Percentiles rank a stretch among this genome's conserved stretches.
phyloP scores from a whole-genome alignment of 1,284 basidiomycete genomes.

The Tetrapyrgos nigripes region DNA sequence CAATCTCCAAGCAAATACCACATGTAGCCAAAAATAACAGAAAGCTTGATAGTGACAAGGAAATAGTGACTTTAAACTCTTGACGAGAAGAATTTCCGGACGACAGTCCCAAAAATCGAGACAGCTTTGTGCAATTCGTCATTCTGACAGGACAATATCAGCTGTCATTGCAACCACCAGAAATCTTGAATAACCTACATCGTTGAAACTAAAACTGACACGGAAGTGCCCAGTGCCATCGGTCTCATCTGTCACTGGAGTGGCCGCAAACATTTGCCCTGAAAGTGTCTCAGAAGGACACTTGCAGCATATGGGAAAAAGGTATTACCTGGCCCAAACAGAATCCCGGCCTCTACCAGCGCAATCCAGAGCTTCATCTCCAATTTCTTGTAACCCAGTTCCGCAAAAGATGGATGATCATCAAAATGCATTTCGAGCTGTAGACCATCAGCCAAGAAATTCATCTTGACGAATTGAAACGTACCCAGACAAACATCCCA shows the following conservation, averaged over 20 bases:
- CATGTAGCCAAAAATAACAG: no score
- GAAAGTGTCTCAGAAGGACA: background rate
- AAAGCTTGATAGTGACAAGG: no score
- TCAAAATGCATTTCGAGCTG: slow-evolving; percentile 72
- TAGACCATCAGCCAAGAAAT: background rate
- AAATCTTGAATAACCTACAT: slow-evolving; percentile 49
- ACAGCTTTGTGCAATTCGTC: slow-evolving; percentile 52
- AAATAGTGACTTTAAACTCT: no score
- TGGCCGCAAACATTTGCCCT: slow-evolving; percentile 58
- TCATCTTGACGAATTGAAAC: slow-evolving; percentile 17
- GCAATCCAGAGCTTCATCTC: slow-evolving; percentile 62
- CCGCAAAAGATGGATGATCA: slow-evolving; percentile 56
- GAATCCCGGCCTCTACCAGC: slow-evolving; percentile 64
- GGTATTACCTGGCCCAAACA: slow-evolving; percentile 60
- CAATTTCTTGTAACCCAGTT: slow-evolving; percentile 48
- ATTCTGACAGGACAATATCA: slow-evolving; percentile 29
- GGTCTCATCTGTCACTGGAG: slow-evolving; percentile 35
- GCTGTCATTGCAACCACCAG: background rate
- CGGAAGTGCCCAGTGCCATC: slow-evolving; percentile 62
- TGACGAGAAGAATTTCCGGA: slow-evolving; percentile 38
- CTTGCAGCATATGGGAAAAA: background rate
- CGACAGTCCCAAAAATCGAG: slow-evolving; percentile 47
- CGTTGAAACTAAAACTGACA: slow-evolving; percentile 63
- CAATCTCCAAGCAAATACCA: no score
- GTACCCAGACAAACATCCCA: slow-evolving; percentile 75